Base-by-base conservation (phyloP, 2,329 filamentous ascomycete species). In the Diplodia scrobiculata region DNA sequence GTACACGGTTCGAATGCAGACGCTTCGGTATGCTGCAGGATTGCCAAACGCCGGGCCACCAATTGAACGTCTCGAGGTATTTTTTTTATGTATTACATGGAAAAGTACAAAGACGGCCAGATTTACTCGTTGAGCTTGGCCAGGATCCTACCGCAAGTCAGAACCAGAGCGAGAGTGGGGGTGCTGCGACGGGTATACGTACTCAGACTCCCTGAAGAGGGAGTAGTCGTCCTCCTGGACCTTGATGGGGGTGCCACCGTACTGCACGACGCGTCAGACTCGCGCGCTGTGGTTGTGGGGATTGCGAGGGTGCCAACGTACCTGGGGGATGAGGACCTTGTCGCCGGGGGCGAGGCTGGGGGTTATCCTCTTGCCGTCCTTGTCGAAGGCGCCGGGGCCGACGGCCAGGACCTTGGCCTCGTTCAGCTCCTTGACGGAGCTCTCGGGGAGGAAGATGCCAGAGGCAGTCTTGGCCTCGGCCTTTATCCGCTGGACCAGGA, bases 111-210 rank as follows among this genome's bases (percentile, higher is more conserved):
- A 38, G n/a, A 45, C 13, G 65, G 51, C 53, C 29, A 9, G 34
- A 84, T 63, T 84, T 91, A 97, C 86, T 98, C 94, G 83, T 92
- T 97, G 87, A 99, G 97, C 90, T 98, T 99, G 80, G 95, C 95
- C 68, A 99, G 88, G 73, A 99, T 91, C 80, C 94, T 97, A 74
- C 29, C 47, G 27, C n/a, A 9, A 38, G 63, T 69, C 47, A 69
- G 55, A 36, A 52, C 36, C 67, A 50, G 14, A 32, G 53, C 10
- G 38, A 2, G 25, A 60, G 50, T 32, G 11, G 38, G 29, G 47
- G n/a, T 45, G 41, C n/a, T 9, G 41, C 41, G 41, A 27, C 27
- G 34, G 13, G 19, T 32, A 63, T 27, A 90, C 93, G 82, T 89
- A 98, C 94, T 99, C 95, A 84, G 92, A 91, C 82, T 99, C 95